Conservation (phyloP, 371 early-diverging fungal species). For the Rhizopus delemar region DNA sequence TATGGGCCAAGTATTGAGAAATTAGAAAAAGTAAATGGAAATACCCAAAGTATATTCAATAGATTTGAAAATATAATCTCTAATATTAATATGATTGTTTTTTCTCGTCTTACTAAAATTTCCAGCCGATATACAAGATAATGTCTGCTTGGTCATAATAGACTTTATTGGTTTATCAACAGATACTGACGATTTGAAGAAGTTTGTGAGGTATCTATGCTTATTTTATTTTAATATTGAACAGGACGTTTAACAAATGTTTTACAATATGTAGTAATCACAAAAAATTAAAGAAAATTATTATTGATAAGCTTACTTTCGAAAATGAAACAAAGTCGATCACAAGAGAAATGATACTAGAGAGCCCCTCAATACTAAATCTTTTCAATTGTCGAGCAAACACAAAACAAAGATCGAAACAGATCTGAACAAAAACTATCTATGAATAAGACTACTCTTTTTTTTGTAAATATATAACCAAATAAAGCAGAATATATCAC, state of each 20-base stretch:
- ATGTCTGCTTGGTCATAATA: conserved; percentile 20
- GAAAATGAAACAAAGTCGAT: neutral
- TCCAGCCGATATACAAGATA: neutral
- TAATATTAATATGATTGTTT: neutral
- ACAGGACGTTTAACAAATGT: neutral
- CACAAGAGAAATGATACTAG: too few relatives aligned
- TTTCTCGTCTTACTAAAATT: conserved; percentile 1
- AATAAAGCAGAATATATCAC: too few relatives aligned
- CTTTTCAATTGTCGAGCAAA: too few relatives aligned
- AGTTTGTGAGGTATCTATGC: neutral
- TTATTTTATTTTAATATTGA: neutral
- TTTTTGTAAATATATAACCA: too few relatives aligned
- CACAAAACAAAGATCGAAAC: too few relatives aligned
- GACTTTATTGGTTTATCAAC: conserved; percentile 23
- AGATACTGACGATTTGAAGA: conserved; percentile 9
- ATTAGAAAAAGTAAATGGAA: conserved; percentile 5
- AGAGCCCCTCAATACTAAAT: too few relatives aligned
- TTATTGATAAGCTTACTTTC: neutral
- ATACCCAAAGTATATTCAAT: conserved; percentile 4
- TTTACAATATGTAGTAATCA: neutral
- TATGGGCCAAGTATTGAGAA: neutral
- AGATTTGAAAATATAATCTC: conserved; percentile 4
- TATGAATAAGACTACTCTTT: too few relatives aligned
- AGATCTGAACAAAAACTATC: too few relatives aligned
- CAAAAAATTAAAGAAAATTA: neutral